Percentiles rank a stretch among this genome's conserved stretches.
phyloP scores from a whole-genome alignment of 164 flowering plant genomes.

The Protea cynaroides region DNA sequence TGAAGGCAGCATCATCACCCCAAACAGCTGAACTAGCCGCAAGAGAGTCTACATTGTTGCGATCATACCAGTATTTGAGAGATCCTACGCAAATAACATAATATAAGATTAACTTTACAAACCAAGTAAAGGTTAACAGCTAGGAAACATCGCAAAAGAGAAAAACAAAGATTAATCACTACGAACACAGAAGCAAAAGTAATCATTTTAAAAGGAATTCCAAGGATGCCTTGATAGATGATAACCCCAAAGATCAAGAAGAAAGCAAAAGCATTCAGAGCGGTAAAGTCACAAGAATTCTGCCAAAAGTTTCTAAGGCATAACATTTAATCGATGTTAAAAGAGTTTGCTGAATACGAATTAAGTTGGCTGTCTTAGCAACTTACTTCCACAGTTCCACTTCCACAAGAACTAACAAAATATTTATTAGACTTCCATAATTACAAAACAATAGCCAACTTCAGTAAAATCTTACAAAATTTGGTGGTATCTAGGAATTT shows the following conservation, averaged over 20 bases:
- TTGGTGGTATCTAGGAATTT: no score
- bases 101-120: constrained; percentile 1
- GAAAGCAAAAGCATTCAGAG: no score
- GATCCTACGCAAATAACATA: constrained; percentile 43
- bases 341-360: no score
- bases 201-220: background rate
- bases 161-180: background rate
- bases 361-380: no score
- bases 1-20: constrained; percentile 81
- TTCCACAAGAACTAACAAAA: no score
- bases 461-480: no score
- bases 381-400: no score
- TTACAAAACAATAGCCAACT: no score
- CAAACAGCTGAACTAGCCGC: constrained; percentile 68
- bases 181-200: background rate
- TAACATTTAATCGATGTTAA: no score
- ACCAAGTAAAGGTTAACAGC: background rate
- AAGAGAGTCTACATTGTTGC: constrained; percentile 61
- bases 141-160: background rate
- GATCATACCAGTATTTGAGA: constrained; percentile 76
- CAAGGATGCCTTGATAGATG: background rate
- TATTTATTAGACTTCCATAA: no score
- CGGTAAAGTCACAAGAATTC: no score
- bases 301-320: no score
- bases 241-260: background rate